Evolutionary conservation across 225 moss, liverwort and hornwort species (phyloP), one percentile per base, ranked within the genome.

Genomic region (Marchantia paleacea): DNA sequence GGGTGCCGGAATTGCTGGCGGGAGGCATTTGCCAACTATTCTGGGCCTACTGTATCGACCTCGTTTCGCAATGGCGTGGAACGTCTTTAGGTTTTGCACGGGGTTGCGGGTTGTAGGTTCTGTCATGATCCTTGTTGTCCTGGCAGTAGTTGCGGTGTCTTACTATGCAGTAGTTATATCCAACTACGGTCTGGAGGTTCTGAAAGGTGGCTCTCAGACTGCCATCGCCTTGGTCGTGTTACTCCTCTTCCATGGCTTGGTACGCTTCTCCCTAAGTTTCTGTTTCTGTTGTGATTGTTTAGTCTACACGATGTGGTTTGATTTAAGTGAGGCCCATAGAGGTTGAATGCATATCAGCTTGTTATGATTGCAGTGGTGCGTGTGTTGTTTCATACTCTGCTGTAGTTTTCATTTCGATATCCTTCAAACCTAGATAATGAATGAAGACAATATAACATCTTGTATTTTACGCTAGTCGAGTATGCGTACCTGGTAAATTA

Each of bases 141-240:
- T 97, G 6, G 91, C 88, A 69, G 95, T 97, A 63, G 97, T 97
- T 53, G 91, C 88, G 47, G 95, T 97, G 7, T 97, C 97, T 29
- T 97, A 97, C 84, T 93, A 97, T 82, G 92, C 95, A 28, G 95
- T 97, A 76, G 95, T 97, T n/a, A 83, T 97, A 62, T 89, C 95
- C 57, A 95, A 92, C 87, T 97, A 97, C 83, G 97, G 88, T 25
- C 87, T 94, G 14, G 91, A 97, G 77, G 54, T 95, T 51, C 50
- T 78, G 16, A 86, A 89, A 73, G 97, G 93, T 18, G 95, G 95
- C 76, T 89, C 89, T 10, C 82, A 81, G 11, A 79, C 93, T 49
- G 87, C 88, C 28, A 82, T 92, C 55, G 92, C 90, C 60, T 78
- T 95, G 80, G 71, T 90, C 57, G 95, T 97, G 30, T 82, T 97